Evolutionary conservation across 257 asterid species (phyloP).

Genomic region (Solanum sejunctum): DNA sequence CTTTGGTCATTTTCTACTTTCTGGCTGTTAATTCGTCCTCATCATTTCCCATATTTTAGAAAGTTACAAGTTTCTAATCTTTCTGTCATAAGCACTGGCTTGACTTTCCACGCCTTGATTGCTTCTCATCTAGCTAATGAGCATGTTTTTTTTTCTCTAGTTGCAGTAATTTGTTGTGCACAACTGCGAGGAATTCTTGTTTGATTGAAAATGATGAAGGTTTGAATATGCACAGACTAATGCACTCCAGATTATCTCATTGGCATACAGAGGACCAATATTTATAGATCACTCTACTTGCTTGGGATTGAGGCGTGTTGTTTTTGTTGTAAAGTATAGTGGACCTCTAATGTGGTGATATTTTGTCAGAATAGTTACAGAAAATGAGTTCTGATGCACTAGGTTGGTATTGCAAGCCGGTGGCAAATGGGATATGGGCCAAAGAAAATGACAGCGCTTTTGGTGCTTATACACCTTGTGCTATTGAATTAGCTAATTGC

Average conservation of each 20-base stretch:
- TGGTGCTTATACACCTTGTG: constrained; percentile 82
- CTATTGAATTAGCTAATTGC: constrained; percentile 48
- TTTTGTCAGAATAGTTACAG: not conserved
- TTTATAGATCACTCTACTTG: not conserved
- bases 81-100: not conserved
- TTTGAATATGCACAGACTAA: not conserved
- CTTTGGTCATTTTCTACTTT: not conserved
- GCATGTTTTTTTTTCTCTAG: not conserved
- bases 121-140: not conserved
- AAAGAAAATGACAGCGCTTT: constrained; percentile 41
- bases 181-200: not conserved
- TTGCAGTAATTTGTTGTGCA: not conserved
- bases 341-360: not conserved
- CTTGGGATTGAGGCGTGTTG: not conserved
- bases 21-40: not conserved
- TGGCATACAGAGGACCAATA: not conserved
- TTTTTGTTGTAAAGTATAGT: not conserved
- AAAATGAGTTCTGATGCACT: constrained; percentile 46
- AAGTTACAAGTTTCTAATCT: not conserved
- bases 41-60: not conserved
- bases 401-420: constrained; percentile 78
- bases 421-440: constrained; percentile 51
- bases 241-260: not conserved
- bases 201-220: not conserved
- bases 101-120: not conserved